phyloP scores from a whole-genome alignment of 2,329 filamentous ascomycete genomes.

The Tolypocladium cylindrosporum region DNA sequence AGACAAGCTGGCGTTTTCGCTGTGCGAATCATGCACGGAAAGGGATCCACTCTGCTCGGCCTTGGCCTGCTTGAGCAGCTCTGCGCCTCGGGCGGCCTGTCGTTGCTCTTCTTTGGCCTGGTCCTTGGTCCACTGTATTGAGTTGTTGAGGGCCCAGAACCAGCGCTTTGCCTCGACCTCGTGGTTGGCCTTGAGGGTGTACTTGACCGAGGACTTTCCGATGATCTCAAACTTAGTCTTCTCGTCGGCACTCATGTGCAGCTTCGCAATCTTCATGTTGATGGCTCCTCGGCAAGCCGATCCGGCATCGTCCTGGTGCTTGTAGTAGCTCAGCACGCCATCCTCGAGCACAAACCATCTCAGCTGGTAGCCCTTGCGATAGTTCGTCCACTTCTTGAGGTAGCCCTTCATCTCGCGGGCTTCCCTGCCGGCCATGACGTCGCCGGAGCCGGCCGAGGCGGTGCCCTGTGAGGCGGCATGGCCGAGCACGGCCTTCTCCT shows the following conservation, averaged over 20 bases:
- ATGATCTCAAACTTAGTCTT: slow-evolving; percentile 98
- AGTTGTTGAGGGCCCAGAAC: slow-evolving; percentile 99
- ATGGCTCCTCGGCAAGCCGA: slow-evolving; percentile 95
- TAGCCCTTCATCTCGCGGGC: slow-evolving; percentile 97
- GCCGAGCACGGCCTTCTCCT: slow-evolving; percentile 92
- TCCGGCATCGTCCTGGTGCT: slow-evolving; percentile 94
- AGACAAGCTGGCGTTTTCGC: slow-evolving; percentile 41
- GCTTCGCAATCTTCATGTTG: slow-evolving; percentile 92
- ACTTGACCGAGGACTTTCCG: slow-evolving; percentile 97
- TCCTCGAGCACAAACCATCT: slow-evolving; percentile 98
- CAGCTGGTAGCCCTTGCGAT: slow-evolving; percentile 91
- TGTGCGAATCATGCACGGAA: slow-evolving; percentile 34
- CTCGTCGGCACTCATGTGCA: slow-evolving; percentile 94
- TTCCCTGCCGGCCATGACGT: slow-evolving; percentile 67
- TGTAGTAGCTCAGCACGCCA: slow-evolving; percentile 96
- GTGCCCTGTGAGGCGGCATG: slow-evolving; percentile 51
- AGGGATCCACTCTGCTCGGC: slow-evolving; percentile 54
- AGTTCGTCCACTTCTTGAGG: slow-evolving; percentile 99
- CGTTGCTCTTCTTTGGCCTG: slow-evolving; percentile 85
- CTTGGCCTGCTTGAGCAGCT: slow-evolving; percentile 69
- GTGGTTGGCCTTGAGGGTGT: slow-evolving; percentile 94
- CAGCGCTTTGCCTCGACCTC: slow-evolving; percentile 96
- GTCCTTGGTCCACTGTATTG: slow-evolving; percentile 96
- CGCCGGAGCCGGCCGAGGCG: slow-evolving; percentile 41
- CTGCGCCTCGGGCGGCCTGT: slow-evolving; percentile 63